Percentiles rank a stretch among this genome's conserved stretches.
Evolutionary conservation across 2,329 filamentous ascomycete genomes (phyloP).

Genomic region (Tolypocladium pustulatum): DNA sequence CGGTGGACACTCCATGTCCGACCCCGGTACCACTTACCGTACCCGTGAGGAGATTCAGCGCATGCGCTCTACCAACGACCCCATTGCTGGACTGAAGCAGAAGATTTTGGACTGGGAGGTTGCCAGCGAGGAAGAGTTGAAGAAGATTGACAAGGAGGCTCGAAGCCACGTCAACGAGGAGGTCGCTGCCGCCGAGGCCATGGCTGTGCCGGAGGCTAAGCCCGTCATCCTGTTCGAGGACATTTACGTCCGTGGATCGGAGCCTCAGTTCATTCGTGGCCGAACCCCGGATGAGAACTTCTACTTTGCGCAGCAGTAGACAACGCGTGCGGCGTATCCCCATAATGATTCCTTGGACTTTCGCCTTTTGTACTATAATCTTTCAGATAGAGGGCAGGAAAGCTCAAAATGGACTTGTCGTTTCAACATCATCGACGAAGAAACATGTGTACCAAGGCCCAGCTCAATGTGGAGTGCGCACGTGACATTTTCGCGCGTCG

Average conservation of each 20-base stretch:
- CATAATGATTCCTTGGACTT: slow-evolving; percentile 21
- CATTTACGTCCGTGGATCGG: slow-evolving; percentile 81
- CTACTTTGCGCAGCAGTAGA: slow-evolving; percentile 61
- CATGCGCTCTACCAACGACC: slow-evolving; percentile 98
- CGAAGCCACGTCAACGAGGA: slow-evolving; percentile 77
- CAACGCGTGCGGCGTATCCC: slow-evolving; percentile 1
- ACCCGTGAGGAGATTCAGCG: slow-evolving; percentile 99
- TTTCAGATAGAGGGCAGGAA: slow-evolving; percentile 12
- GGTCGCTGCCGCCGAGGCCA: slow-evolving; percentile 82
- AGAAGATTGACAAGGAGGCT: slow-evolving; percentile 90
- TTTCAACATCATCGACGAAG: too few relatives aligned
- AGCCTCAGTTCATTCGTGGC: slow-evolving; percentile 81
- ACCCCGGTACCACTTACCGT: slow-evolving; percentile 97
- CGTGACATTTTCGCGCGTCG: slow-evolving; percentile 15
- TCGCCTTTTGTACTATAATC: slow-evolving; percentile 14
- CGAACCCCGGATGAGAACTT: slow-evolving; percentile 87
- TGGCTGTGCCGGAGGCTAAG: slow-evolving; percentile 69
- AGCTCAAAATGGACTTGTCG: slow-evolving; percentile 10
- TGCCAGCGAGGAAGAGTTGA: slow-evolving; percentile 87
- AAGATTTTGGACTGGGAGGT: slow-evolving; percentile 96
- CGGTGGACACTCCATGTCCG: slow-evolving; percentile 99
- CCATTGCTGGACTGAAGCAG: slow-evolving; percentile 95
- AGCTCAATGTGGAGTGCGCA: slow-evolving; percentile 4
- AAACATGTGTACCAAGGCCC: too few relatives aligned
- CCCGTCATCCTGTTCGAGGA: slow-evolving; percentile 87